Evolutionary conservation across 2,329 filamentous ascomycete genomes (phyloP).

Genomic region (Eutypa lata): DNA sequence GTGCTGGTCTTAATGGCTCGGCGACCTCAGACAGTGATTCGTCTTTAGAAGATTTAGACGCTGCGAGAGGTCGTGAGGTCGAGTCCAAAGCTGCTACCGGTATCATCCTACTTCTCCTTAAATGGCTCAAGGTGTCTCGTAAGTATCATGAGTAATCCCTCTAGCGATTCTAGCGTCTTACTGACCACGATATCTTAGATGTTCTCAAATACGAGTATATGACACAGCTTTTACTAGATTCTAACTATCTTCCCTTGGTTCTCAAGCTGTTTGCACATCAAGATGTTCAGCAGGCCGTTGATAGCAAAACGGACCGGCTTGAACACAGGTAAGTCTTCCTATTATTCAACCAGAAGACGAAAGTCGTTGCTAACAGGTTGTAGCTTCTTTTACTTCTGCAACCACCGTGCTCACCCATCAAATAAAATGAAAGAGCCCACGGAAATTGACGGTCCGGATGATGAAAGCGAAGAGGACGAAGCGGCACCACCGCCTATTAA

Average conservation of each 20-base stretch:
- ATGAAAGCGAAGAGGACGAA: slow-evolving; percentile 69
- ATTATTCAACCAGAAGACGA: neutral
- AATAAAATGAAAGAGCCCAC: slow-evolving; percentile 26
- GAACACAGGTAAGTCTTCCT: slow-evolving; percentile 66
- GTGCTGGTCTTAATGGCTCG: slow-evolving; percentile 28
- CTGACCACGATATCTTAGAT: slow-evolving; percentile 50
- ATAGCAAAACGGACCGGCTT: slow-evolving; percentile 77
- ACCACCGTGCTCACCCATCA: slow-evolving; percentile 35
- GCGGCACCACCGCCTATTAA: slow-evolving; percentile 81
- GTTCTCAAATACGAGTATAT: slow-evolving; percentile 95
- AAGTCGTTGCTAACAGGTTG: slow-evolving; percentile 14
- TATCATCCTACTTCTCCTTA: slow-evolving; percentile 79
- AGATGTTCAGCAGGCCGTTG: slow-evolving; percentile 86
- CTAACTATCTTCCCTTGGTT: slow-evolving; percentile 89
- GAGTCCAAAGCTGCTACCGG: slow-evolving; percentile 89
- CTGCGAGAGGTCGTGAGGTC: slow-evolving; percentile 78
- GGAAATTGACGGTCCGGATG: slow-evolving; percentile 34
- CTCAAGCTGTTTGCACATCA: slow-evolving; percentile 93
- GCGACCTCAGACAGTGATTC: slow-evolving; percentile 41
- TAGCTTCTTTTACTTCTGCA: slow-evolving; percentile 91
- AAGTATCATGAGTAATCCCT: slow-evolving; percentile 40
- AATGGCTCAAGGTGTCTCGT: slow-evolving; percentile 97
- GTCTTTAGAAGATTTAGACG: slow-evolving; percentile 75
- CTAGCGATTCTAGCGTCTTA: neutral
- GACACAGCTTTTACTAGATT: slow-evolving; percentile 88